phyloP scores from a whole-genome alignment of 345 rosid genomes.

The Tarenaya hassleriana region DNA sequence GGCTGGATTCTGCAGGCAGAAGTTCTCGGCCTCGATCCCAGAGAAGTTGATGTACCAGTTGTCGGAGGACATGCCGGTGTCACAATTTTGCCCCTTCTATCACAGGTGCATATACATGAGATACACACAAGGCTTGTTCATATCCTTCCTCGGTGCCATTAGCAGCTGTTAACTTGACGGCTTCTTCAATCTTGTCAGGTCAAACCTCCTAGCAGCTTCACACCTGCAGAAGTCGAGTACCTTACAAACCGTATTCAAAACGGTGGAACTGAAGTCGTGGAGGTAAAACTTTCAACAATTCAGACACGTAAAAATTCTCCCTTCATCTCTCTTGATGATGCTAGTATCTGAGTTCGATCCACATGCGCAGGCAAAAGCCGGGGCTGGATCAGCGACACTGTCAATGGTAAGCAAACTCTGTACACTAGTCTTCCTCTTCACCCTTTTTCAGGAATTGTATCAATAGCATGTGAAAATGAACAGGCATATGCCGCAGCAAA shows the following conservation, averaged over 20 bases:
- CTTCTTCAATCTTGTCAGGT: conserved; percentile 33
- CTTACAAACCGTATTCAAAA: conserved; percentile 76
- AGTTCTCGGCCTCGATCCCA: conserved; percentile 90
- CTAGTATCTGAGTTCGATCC: background rate
- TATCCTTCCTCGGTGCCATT: background rate
- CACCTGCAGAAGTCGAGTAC: conserved; percentile 54
- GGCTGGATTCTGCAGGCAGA: conserved; percentile 55
- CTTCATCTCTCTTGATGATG: background rate
- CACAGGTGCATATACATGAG: conserved; percentile 45
- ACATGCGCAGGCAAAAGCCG: conserved; percentile 69
- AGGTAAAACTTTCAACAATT: conserved; percentile 30
- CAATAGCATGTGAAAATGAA: background rate
- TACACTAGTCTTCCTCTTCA: background rate
- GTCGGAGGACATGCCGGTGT: conserved; percentile 97
- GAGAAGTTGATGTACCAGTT: conserved; percentile 93
- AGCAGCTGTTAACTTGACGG: background rate
- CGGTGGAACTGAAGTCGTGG: conserved; percentile 86
- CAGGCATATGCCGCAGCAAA: conserved; percentile 87
- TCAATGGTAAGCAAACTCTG: conserved; percentile 53
- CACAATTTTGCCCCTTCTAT: conserved; percentile 87
- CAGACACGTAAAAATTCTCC: background rate
- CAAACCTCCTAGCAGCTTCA: conserved; percentile 65
- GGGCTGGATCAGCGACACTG: conserved; percentile 76
- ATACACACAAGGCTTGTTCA: background rate
- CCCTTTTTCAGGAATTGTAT: background rate